Evolutionary conservation across 73 alveolate species (phyloP).

Genomic region (Paramecium caudatum): DNA sequence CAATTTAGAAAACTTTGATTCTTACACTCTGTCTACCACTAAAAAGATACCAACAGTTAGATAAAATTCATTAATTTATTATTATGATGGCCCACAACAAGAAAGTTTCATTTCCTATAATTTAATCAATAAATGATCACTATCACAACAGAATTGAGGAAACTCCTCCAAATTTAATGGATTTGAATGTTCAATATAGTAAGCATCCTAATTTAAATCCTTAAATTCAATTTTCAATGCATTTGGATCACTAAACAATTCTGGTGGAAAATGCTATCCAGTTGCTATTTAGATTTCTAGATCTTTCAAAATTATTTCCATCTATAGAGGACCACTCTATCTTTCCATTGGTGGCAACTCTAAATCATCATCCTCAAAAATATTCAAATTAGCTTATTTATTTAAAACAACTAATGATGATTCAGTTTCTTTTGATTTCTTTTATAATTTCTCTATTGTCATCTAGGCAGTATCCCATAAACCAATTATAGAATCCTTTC

Average conservation of each 20-base stretch:
- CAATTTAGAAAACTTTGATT: slow-evolving; percentile 2
- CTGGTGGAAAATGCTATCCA: slow-evolving; percentile 36
- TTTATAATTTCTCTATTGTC: background rate
- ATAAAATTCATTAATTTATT: slow-evolving; percentile 11
- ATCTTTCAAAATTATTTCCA: background rate
- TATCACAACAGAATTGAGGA: too few species aligned
- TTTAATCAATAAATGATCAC: too few species aligned
- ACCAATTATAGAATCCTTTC: background rate
- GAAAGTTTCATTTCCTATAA: background rate
- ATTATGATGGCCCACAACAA: slow-evolving; percentile 22
- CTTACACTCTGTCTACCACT: background rate
- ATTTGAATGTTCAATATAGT: slow-evolving; percentile 44
- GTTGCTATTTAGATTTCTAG: background rate
- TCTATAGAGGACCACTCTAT: background rate
- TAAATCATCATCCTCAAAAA: slow-evolving; percentile 23
- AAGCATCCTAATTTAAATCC: background rate
- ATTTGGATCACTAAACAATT: slow-evolving; percentile 13
- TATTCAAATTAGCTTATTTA: background rate
- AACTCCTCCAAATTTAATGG: slow-evolving; percentile 1
- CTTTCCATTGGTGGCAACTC: background rate
- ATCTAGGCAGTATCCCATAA: slow-evolving; percentile 25
- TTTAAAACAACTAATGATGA: too few species aligned
- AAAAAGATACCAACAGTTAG: background rate
- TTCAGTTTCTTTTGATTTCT: too few species aligned
- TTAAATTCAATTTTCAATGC: background rate